Conservation (phyloP, 176 grass and related monocot genomes). For the Otatea glauca region DNA sequence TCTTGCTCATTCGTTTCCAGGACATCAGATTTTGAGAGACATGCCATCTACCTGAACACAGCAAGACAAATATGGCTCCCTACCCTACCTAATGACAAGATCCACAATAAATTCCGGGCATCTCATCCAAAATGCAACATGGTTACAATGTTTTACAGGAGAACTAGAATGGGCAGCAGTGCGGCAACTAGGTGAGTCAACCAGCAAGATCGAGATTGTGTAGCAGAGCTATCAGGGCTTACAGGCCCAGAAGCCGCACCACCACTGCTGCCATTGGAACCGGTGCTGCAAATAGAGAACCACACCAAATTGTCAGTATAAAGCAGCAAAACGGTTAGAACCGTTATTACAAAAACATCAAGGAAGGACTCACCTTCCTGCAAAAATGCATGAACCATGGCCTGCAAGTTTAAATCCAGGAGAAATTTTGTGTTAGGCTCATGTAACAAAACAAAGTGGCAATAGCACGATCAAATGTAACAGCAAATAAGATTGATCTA, state of each 20-base stretch:
- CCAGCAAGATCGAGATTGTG: constrained; percentile 37
- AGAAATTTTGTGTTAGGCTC: constrained; percentile 7
- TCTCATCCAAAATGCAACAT: constrained; percentile 59
- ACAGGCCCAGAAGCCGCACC: constrained; percentile 69
- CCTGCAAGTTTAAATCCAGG: constrained; percentile 59
- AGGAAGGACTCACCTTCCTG: constrained; percentile 73
- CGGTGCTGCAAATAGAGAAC: constrained; percentile 60
- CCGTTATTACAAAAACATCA: not conserved
- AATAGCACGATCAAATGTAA: not conserved
- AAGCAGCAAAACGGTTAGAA: not conserved
- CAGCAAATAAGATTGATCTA: not conserved
- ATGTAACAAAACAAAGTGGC: constrained; percentile 1
- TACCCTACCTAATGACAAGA: constrained; percentile 50
- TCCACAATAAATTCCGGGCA: constrained; percentile 41
- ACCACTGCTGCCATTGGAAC: constrained; percentile 43
- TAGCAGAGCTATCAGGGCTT: constrained; percentile 54
- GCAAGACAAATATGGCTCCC: constrained; percentile 35
- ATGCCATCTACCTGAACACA: constrained; percentile 44
- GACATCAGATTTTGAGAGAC: constrained; percentile 29
- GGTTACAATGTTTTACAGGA: constrained; percentile 58
- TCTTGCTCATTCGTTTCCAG: constrained; percentile 33
- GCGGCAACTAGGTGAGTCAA: constrained; percentile 32
- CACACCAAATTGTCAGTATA: constrained; percentile 35
- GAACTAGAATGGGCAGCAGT: constrained; percentile 53
- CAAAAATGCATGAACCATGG: constrained; percentile 85